Evolutionary conservation across 2,329 filamentous ascomycete genomes (phyloP), one percentile per base, ranked within the genome.

Genomic region (Falciphora oryzae): DNA sequence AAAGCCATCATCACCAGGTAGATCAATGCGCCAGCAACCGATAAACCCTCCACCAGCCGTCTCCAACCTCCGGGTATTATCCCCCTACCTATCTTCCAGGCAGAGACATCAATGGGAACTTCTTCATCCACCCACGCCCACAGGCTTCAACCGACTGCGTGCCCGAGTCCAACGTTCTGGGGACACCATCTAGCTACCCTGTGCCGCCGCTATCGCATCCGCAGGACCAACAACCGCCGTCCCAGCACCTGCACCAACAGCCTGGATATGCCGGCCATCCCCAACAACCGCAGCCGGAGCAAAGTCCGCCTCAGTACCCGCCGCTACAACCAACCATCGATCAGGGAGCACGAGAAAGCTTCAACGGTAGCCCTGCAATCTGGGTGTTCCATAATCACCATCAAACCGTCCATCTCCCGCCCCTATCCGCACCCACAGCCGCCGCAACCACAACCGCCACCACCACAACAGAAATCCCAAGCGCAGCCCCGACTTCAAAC

Each of bases 1-100:
- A 85, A 71, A 83, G 85, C 70, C 83, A 83, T 74, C 82, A 83
- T 69, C 81, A 82, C 70, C 80, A 84, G 81, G 83, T 85, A 63
- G 83, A 85, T 69, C 76, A 78, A 65, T 84, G 81, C 71, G 77
- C 81, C 72, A 29, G 29, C 79, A 81, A 68, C 81, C 29, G 83
- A 75, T 83, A 83, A 74, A 83, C 85, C 71, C 81, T 81, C 69
- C 77, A 78, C 73, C 78, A 77, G 65, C 72, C 69, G 69, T 75
- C 75, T 60, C 71, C 72, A 59, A 73, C 72, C 59, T 71, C 71
- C 62, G 71, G 69, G 56, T 71, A 71, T 64, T 69, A 71, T 61
- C 65, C 69, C 4, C 61, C 61, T 31, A 25, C 25, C 27, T 25
- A 7, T 38, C 44, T 3, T 38, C n/a, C 61, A 28, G 16, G 11